Base-by-base conservation (phyloP, 805 yeast genomes). In the Metschnikowia baotianmanensis region DNA sequence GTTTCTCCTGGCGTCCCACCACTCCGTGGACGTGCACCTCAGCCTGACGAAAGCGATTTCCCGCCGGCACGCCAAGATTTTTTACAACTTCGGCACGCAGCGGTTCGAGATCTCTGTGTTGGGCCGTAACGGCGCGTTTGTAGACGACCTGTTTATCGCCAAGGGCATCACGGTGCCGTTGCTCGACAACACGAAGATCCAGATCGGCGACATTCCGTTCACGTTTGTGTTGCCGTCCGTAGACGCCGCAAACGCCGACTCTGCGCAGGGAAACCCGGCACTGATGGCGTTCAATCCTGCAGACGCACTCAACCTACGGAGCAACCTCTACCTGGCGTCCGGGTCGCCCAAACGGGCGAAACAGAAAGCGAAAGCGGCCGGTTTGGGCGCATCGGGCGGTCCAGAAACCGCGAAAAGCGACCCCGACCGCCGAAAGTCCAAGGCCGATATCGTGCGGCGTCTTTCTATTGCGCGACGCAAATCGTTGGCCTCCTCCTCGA, bases 91-190 rank as follows among this genome's bases (percentile, higher is more conserved):
- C 63, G 98, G 96, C 3, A 89, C 95, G 3, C 98, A 91, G 59
- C 67, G 96, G 49, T 93, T 93, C 57, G 99, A 93, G 62, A 67
- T 93, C 32, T 82, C 95, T 7, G 89, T 93, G 2, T 71, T 90
- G 52, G 99, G 99, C 15, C 76, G 96, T 52, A 93, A 93, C 61
- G 99, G 99, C 27, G 97, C 97, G 2, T 93, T 93, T 70, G 96
- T 93, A 3, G 93, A 91, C 61, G 96, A 89, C 50, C 72, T 71
- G 25, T 93, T 91, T 61, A 83, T 93, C 6, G 96, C 88, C 57
- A 79, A 85, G 46, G 97, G 96, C 7, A 81, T 86, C 26, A 93
- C 99, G 0, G 89, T 93, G 7, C 96, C 96, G 2, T 67, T 93
- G 34, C 72, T 71, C 17, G 87, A 91, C 62, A 86, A 83, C 29